A percentile compares a stretch with the other conserved stretches of the same genome.
Conservation (phyloP, 805 yeast species). For the Lipomyces japonicus region DNA sequence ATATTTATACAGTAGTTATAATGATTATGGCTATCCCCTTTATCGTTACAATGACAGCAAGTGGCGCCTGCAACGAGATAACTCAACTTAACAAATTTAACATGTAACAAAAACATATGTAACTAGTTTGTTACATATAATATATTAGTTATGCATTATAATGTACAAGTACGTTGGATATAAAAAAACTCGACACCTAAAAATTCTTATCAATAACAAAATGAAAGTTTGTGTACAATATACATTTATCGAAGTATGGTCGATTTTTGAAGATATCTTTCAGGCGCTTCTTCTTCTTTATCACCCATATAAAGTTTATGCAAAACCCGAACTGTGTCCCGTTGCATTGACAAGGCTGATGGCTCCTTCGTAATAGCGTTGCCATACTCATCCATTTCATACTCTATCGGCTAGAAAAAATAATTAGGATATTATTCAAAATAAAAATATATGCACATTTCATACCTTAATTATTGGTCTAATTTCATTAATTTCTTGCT, state of each 20-base stretch:
- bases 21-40: too few species aligned
- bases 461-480: slow-evolving; percentile 22
- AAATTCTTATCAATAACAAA: too few species aligned
- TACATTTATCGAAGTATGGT: too few species aligned
- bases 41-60: too few species aligned
- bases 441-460: neutral
- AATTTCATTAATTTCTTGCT: neutral
- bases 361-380: slow-evolving; percentile 8
- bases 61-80: too few species aligned
- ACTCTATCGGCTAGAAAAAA: neutral
- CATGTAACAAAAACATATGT: too few species aligned
- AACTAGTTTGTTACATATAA: neutral
- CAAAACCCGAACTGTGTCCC: slow-evolving; percentile 17
- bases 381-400: slow-evolving; percentile 18
- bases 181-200: too few species aligned
- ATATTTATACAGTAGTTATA: too few species aligned
- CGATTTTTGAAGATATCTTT: slow-evolving; percentile 18
- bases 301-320: slow-evolving; percentile 22
- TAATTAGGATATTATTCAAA: neutral
- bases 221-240: too few species aligned
- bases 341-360: neutral
- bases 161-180: neutral
- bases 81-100: too few species aligned
- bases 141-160: neutral
- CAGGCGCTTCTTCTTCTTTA: slow-evolving; percentile 22